Percentiles rank a stretch among this genome's conserved stretches.
phyloP scores from a whole-genome alignment of 352 stramenopile genomes.

The Pythium vanterpoolii region DNA sequence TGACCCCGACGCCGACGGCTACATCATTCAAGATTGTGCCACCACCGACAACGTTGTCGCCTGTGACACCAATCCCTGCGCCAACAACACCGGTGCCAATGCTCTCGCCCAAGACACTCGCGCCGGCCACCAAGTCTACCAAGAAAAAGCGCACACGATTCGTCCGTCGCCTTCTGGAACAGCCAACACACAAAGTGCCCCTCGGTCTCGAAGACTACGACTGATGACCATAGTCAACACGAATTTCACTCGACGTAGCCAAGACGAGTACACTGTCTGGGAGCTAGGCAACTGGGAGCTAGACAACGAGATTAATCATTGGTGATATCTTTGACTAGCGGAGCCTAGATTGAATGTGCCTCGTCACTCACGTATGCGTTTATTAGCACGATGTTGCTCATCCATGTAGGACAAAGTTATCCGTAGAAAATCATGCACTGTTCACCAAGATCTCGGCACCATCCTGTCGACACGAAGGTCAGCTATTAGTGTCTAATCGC shows the following conservation, averaged over 20 bases:
- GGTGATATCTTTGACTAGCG: too few relatives aligned
- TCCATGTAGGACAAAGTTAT: not conserved
- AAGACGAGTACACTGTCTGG: not conserved
- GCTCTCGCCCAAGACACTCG: not conserved
- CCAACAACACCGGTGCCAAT: not conserved
- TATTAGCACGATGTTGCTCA: not conserved
- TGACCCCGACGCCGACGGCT: not conserved
- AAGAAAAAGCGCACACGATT: not conserved
- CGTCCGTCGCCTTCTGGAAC: not conserved
- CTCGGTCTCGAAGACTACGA: not conserved
- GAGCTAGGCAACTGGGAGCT: too few relatives aligned
- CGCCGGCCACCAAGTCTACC: not conserved
- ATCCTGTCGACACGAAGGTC: constrained; percentile 30
- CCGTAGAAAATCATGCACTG: constrained; percentile 19
- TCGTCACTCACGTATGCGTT: too few relatives aligned
- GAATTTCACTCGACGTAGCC: too few relatives aligned
- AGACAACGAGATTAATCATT: too few relatives aligned
- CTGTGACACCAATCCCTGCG: not conserved
- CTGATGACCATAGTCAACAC: not conserved
- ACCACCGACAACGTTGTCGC: not conserved
- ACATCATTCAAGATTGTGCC: not conserved
- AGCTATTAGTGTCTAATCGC: not conserved
- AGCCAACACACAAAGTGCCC: not conserved
- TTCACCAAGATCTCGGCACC: constrained; percentile 70
- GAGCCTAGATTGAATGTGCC: too few relatives aligned